phyloP scores from a whole-genome alignment of 306 rosid species.

The Geum urbanum region DNA sequence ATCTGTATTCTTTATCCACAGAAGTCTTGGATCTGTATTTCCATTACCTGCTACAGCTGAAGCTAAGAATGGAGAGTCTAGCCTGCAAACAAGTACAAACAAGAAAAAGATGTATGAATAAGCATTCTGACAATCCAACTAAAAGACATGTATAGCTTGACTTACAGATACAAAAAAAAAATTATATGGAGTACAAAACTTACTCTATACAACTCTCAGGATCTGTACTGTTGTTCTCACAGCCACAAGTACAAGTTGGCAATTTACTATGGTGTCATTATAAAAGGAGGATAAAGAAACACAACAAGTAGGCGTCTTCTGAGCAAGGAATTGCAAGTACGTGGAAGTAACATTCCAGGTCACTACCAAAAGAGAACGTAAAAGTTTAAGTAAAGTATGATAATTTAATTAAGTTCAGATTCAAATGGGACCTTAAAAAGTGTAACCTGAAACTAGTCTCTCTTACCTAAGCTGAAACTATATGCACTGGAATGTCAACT shows the following conservation, averaged over 20 bases:
- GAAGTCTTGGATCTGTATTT: constrained; percentile 38
- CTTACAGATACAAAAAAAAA: no score
- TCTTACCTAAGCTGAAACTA: neutral
- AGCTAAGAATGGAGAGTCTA: no score
- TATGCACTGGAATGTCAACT: neutral
- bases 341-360: constrained; percentile 98
- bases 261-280: no score
- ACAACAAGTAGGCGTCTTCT: constrained; percentile 74
- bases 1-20: constrained; percentile 78
- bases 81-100: no score
- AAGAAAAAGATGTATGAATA: no score
- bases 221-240: no score
- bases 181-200: no score
- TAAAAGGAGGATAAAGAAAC: no score
- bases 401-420: neutral
- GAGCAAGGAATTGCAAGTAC: constrained; percentile 90
- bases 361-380: constrained; percentile 55
- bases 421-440: neutral
- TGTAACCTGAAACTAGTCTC: neutral
- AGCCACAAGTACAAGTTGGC: no score
- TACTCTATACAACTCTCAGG: no score
- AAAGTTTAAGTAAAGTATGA: constrained; percentile 18
- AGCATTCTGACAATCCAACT: no score
- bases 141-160: no score
- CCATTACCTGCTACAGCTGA: constrained; percentile 54